Percentiles rank a stretch among this genome's conserved stretches.
Conservation (phyloP, 805 yeast genomes). For the Candida boidinii region DNA sequence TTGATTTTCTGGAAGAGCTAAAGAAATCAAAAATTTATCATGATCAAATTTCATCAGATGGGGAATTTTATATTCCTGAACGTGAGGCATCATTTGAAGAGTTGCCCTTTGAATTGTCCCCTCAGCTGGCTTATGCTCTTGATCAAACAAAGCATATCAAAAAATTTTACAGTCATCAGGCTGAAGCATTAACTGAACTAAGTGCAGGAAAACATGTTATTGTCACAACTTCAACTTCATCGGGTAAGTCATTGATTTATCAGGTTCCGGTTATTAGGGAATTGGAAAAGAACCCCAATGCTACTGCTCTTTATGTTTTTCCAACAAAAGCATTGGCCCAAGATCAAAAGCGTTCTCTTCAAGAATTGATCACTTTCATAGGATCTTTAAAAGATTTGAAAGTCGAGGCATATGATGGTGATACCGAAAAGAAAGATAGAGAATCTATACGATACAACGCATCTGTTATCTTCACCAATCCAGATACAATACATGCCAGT, state of each 20-base stretch:
- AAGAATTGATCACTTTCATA: slow-evolving; percentile 43
- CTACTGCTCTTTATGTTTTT: slow-evolving; percentile 79
- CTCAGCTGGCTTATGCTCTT: slow-evolving; percentile 44
- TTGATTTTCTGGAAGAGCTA: slow-evolving; percentile 40
- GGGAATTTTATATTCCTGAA: slow-evolving; percentile 34
- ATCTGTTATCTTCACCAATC: slow-evolving; percentile 84
- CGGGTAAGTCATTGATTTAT: slow-evolving; percentile 90
- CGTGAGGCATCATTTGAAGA: slow-evolving; percentile 37
- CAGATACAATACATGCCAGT: slow-evolving; percentile 85
- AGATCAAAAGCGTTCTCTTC: slow-evolving; percentile 83
- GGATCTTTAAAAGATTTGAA: slow-evolving; percentile 35
- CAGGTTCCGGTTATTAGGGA: slow-evolving; percentile 72
- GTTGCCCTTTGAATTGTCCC: slow-evolving; percentile 37
- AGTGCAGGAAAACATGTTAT: slow-evolving; percentile 58
- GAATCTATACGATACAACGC: slow-evolving; percentile 49
- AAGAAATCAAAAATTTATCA: slow-evolving; percentile 42
- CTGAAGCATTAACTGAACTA: slow-evolving; percentile 60
- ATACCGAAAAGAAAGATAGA: slow-evolving; percentile 59
- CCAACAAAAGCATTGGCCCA: slow-evolving; percentile 98
- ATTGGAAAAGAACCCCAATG: slow-evolving; percentile 29
- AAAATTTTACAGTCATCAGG: slow-evolving; percentile 72
- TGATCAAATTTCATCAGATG: slow-evolving; percentile 51
- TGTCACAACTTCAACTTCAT: slow-evolving; percentile 90
- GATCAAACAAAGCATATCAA: slow-evolving; percentile 37
- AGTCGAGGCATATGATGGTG: slow-evolving; percentile 90